phyloP scores from a whole-genome alignment of 495 filamentous ascomycete genomes.

The Annulohypoxylon nitens region DNA sequence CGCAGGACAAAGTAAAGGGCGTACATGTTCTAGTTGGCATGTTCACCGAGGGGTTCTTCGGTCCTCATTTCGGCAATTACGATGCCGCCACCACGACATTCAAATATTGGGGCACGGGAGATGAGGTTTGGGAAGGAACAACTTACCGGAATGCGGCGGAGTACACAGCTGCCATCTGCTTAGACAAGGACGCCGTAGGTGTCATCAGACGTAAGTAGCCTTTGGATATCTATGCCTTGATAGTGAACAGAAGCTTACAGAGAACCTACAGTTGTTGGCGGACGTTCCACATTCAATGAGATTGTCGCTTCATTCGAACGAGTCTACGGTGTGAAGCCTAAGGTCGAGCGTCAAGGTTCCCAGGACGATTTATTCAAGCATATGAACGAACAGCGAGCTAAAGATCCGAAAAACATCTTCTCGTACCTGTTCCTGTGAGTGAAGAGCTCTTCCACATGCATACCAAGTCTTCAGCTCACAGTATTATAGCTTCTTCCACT shows the following conservation, averaged over 20 bases:
- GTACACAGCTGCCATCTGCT: slow-evolving; percentile 54
- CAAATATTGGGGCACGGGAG: slow-evolving; percentile 53
- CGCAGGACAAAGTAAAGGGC: slow-evolving; percentile 54
- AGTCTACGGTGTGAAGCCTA: slow-evolving; percentile 51
- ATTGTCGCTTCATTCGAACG: slow-evolving; percentile 47
- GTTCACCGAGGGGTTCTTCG: slow-evolving; percentile 50
- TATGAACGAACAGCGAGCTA: slow-evolving; percentile 49
- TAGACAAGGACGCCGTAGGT: slow-evolving; percentile 48
- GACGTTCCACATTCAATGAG: slow-evolving; percentile 46
- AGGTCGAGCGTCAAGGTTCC: slow-evolving; percentile 51
- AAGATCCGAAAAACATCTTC: slow-evolving; percentile 44
- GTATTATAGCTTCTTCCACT: slow-evolving; percentile 43
- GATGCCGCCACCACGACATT: slow-evolving; percentile 43
- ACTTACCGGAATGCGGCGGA: slow-evolving; percentile 54
- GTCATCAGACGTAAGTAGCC: slow-evolving; percentile 49
- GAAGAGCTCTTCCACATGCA: neutral
- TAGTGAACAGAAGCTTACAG: neutral
- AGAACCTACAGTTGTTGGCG: slow-evolving; percentile 49
- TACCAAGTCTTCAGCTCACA: neutral
- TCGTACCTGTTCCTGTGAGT: slow-evolving; percentile 48
- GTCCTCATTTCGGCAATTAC: slow-evolving; percentile 38
- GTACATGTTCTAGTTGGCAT: slow-evolving; percentile 54
- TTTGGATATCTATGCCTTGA: neutral
- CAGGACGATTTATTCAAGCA: slow-evolving; percentile 51
- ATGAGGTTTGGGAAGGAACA: slow-evolving; percentile 54